A percentile compares a stretch with the other conserved stretches of the same genome.
Evolutionary conservation across 139 green algal species (phyloP).

Genomic region (Edaphochlamys debaryana): DNA sequence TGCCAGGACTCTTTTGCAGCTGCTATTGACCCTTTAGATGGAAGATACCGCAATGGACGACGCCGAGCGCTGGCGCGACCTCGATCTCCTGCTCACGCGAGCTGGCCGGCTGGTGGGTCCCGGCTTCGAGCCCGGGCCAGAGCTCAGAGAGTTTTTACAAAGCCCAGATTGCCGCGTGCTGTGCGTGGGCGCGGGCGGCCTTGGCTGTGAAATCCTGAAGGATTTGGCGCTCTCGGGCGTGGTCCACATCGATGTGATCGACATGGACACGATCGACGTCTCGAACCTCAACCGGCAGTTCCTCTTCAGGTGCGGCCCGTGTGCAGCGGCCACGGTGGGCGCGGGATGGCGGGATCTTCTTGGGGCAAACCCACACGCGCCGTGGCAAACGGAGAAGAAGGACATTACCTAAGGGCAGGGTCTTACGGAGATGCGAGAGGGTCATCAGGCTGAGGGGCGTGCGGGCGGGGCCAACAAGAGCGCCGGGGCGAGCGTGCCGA

Average conservation of each 20-base stretch:
- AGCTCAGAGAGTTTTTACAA: slow-evolving; percentile 78
- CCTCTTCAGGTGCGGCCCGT: slow-evolving; percentile 86
- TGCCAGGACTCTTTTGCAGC: no score
- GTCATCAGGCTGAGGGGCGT: no score
- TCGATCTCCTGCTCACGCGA: slow-evolving; percentile 84
- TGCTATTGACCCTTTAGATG: no score
- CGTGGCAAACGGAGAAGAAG: no score
- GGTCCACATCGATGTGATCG: slow-evolving; percentile 98
- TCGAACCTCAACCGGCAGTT: slow-evolving; percentile 99
- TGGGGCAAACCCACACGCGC: no score
- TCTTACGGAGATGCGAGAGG: no score
- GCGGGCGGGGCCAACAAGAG: no score
- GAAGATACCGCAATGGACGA: slow-evolving; percentile 28
- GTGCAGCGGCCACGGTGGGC: no score
- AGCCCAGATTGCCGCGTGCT: slow-evolving; percentile 77
- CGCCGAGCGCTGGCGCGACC: slow-evolving; percentile 64
- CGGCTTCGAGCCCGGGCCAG: slow-evolving; percentile 85
- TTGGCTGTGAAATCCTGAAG: slow-evolving; percentile 99
- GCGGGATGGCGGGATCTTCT: no score
- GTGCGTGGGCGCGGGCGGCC: slow-evolving; percentile 93
- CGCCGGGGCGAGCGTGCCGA: no score
- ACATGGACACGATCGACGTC: slow-evolving; percentile 99
- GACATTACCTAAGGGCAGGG: no score
- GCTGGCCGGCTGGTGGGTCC: slow-evolving; percentile 82
- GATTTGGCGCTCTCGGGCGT: slow-evolving; percentile 96